A percentile compares a stretch with the other conserved stretches of the same genome.
These are phyloP conservation scores for Vickermania spadyakhi DNA, from an alignment of 208 protist genomes.

Conservation along the genomic window DNA sequence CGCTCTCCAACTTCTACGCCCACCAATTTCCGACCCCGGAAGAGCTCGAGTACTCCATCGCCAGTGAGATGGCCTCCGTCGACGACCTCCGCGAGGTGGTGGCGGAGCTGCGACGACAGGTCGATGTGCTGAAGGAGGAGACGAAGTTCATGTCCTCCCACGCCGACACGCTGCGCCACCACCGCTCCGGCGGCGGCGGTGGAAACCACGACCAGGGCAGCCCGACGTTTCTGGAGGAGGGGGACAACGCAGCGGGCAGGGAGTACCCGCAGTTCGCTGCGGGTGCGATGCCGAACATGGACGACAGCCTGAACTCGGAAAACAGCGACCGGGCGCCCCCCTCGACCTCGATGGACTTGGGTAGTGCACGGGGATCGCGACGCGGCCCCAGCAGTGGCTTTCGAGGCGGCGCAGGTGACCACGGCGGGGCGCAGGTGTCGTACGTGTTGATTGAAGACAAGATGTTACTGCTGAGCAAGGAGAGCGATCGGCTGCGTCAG, in stretches of 20 bases:
- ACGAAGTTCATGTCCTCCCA: conserved; percentile 30
- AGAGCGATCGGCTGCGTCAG: conserved; percentile 30
- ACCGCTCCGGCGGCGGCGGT: not conserved
- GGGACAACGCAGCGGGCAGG: not conserved
- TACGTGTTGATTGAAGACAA: conserved; percentile 73
- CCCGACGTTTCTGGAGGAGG: not conserved
- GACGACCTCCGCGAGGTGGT: conserved; percentile 40
- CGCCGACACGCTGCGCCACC: conserved; percentile 10
- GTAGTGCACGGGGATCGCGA: not conserved
- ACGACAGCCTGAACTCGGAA: not conserved
- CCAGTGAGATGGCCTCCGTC: conserved; percentile 13
- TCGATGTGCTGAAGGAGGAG: conserved; percentile 59
- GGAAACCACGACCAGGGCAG: not conserved
- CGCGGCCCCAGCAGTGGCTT: not conserved
- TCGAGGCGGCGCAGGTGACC: conserved; percentile 43
- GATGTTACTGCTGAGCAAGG: conserved; percentile 40
- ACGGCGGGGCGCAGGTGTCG: conserved; percentile 18
- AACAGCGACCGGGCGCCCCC: conserved; percentile 5
- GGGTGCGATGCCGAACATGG: conserved; percentile 1
- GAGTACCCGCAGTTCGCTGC: not conserved
- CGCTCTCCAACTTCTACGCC: conserved; percentile 60
- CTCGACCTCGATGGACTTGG: not conserved
- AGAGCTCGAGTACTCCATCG: conserved; percentile 21
- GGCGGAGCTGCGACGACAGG: conserved; percentile 49
- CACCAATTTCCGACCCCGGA: conserved; percentile 40